Base-by-base conservation (phyloP, 139 green algal species). In the Chlorokybus atmophyticus region DNA sequence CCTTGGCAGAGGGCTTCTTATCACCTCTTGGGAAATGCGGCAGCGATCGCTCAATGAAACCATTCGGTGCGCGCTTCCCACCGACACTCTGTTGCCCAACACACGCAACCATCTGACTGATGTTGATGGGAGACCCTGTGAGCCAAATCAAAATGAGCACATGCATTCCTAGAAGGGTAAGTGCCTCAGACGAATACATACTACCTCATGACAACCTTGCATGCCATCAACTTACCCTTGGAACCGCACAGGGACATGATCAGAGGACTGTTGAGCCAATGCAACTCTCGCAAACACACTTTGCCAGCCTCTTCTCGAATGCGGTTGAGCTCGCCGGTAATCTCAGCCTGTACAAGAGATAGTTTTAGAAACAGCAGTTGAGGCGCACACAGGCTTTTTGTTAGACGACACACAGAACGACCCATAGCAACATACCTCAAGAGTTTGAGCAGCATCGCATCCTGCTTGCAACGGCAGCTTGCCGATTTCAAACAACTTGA, bases 61-160 rank as follows among this genome's bases (percentile, higher is more conserved):
- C 90, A 55, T 97, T 84, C 60, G 87, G 87, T n/a, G 66, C 71
- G 21, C 90, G 76, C 55, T 86, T 82, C 39, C 90, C 90, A n/a
- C 79, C 71, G 52, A 98, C 90, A 2, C 64, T 80, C 77, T 98
- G 88, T 79, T 98, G 90, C 0, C 90, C 90, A 54, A 98, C 90
- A 62, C 87, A 95, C 1, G 88, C 88, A 29, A 97, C 82, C 88
- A 97, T 97, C 78, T 95, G 89, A 29, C 83, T 83, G 55, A 98
- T 96, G 79, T 98, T 98, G 77, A 97, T 94, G 48, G 90, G 79
- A 0, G 76, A 89, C 26, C 90, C 90, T 50, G 35, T 10, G 35
- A 14, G 14, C n/a, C n/a, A n/a, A n/a, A n/a, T n/a, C n/a, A n/a
- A n/a, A n/a, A n/a, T n/a, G n/a, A n/a, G n/a, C n/a, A n/a, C n/a